Evolutionary conservation across 1,284 basidiomycete species (phyloP).

Genomic region (Papiliotrema fonsecae): DNA sequence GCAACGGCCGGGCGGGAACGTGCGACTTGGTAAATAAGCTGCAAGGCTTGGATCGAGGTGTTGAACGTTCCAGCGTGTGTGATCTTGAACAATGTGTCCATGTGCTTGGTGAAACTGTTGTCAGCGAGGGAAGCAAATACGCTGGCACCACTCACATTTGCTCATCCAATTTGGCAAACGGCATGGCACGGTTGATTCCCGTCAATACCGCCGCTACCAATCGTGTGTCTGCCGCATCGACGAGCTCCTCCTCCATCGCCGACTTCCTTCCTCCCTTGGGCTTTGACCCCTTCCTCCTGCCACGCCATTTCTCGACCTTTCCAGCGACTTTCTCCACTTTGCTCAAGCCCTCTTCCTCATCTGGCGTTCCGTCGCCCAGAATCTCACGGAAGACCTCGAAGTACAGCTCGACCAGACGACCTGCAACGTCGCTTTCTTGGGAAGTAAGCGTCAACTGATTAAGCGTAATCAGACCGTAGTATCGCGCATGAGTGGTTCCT

Average conservation of each 20-base stretch:
- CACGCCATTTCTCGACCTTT: slow-evolving; percentile 48
- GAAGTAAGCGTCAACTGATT: slow-evolving; percentile 85
- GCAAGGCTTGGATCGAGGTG: slow-evolving; percentile 88
- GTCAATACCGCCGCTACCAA: slow-evolving; percentile 87
- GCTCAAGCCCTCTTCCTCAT: slow-evolving; percentile 41
- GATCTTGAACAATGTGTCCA: slow-evolving; percentile 91
- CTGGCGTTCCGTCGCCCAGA: slow-evolving; percentile 55
- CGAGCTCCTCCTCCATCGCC: slow-evolving; percentile 51
- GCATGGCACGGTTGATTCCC: slow-evolving; percentile 91
- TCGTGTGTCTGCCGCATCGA: slow-evolving; percentile 76
- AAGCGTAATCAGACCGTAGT: slow-evolving; percentile 87
- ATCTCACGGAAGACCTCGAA: slow-evolving; percentile 93
- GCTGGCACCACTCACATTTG: slow-evolving; percentile 53
- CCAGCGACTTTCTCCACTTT: slow-evolving; percentile 44
- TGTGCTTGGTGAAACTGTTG: slow-evolving; percentile 72
- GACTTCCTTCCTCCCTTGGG: slow-evolving; percentile 41
- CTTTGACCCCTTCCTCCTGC: slow-evolving; percentile 44
- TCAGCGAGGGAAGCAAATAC: neutral
- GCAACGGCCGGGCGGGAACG: slow-evolving; percentile 54
- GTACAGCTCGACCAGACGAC: slow-evolving; percentile 81
- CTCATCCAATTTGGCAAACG: slow-evolving; percentile 71
- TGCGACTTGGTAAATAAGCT: slow-evolving; percentile 82
- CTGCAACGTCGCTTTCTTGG: slow-evolving; percentile 70
- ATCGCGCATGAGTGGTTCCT: slow-evolving; percentile 65
- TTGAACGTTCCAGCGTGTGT: slow-evolving; percentile 89